phyloP scores from a whole-genome alignment of 352 stramenopile species.

The Globisporangium paddicum region DNA sequence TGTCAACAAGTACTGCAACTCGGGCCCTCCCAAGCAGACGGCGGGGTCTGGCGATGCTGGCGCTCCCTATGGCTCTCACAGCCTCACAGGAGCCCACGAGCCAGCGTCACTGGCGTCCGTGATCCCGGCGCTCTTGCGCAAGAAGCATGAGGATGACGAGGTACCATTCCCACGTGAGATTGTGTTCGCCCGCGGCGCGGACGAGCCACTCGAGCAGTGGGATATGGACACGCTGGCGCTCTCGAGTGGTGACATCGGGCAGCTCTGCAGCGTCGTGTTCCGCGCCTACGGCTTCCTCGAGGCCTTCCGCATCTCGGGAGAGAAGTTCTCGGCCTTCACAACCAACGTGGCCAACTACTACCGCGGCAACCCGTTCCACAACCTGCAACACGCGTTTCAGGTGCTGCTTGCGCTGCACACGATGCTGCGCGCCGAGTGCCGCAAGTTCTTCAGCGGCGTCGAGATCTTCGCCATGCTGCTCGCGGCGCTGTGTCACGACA shows the following conservation, averaged over 20 bases:
- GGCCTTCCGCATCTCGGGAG: constrained; percentile 40
- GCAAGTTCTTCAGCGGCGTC: constrained; percentile 52
- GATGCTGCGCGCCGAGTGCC: constrained; percentile 50
- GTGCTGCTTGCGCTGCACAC: constrained; percentile 56
- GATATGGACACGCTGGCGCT: constrained; percentile 36
- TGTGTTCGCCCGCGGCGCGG: constrained; percentile 25
- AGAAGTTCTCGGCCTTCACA: constrained; percentile 53
- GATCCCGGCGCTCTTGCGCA: constrained; percentile 24
- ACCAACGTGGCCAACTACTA: constrained; percentile 65
- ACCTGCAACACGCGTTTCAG: constrained; percentile 73
- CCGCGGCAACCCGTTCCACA: constrained; percentile 76
- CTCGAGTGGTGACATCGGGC: constrained; percentile 32
- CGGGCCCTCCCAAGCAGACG: constrained; percentile 5
- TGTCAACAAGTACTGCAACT: constrained; percentile 47
- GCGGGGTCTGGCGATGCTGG: not conserved
- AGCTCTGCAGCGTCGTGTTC: constrained; percentile 41
- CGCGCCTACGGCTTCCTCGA: constrained; percentile 52
- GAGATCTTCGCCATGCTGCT: constrained; percentile 77
- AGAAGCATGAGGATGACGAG: constrained; percentile 49
- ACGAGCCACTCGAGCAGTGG: constrained; percentile 54
- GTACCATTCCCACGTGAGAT: constrained; percentile 60
- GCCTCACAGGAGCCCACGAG: not conserved
- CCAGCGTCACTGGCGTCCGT: constrained; percentile 16
- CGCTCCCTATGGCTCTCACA: not conserved
- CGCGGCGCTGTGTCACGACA: constrained; percentile 71